Evolutionary conservation across 2,329 filamentous ascomycete species (phyloP), one percentile per base, ranked within the genome.

Genomic region (Fonsecaea erecta): DNA sequence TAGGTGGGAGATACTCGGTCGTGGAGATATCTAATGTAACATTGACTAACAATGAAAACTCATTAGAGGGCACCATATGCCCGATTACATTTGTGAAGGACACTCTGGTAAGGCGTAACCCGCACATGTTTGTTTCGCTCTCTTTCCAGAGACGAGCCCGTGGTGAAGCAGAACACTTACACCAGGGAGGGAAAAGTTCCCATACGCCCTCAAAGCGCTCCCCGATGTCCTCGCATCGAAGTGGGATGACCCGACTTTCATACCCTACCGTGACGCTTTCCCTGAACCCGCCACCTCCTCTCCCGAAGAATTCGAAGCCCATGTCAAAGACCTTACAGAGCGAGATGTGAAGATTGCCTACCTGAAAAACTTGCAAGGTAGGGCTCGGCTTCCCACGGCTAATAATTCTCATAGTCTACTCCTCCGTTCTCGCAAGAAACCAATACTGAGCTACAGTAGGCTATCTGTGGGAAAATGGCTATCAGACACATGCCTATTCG

Each of bases 281-380:
- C 68, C 68, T 8, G 62, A 61, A 40, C 35, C 62, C n/a, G 64
- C 59, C 14, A 35, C 56, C 16, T 52, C 59, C n/a, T 65, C 66
- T 21, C 64, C 66, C 1, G 66, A 61, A 37, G 64, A 56, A 14
- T 62, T 70, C 11, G 60, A 65, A 32, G 62, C 59, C 2, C 68
- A 70, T 48, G 66, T 68, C 28, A 63, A 61, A 28, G 68, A 70
- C 46, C 58, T 70, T 5, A 70, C 66, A 12, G 53, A 52, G 34
- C 32, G 66, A 30, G 67, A 70, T 30, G 67, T 69, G n/a, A 69
- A 69, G 59, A 62, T 68, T 18, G 69, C 67, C 12, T 69, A 68
- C 59, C 54, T 69, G 28, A 71, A 71, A 43, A 66, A 71, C 46
- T 35, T 68, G 34, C 67, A 69, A 66, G 67, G 68, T 68, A 64